Conservation (phyloP, 805 yeast genomes). For the Dipodascopsis tothii region DNA sequence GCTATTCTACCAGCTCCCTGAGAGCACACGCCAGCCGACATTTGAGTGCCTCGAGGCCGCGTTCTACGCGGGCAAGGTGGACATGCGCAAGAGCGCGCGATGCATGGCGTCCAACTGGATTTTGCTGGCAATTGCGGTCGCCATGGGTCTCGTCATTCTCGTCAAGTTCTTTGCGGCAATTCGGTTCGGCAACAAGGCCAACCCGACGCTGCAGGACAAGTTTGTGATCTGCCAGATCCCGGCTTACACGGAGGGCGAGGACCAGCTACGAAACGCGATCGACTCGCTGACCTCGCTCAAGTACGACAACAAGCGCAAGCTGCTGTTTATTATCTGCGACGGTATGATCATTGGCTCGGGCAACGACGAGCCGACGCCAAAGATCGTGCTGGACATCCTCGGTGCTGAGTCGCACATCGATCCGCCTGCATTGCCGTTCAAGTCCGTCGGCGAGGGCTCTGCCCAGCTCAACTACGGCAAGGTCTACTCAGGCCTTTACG, state of each 20-base stretch:
- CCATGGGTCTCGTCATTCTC: slow-evolving; percentile 34
- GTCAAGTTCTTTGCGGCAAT: slow-evolving; percentile 36
- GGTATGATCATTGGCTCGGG: slow-evolving; percentile 57
- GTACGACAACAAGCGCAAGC: slow-evolving; percentile 51
- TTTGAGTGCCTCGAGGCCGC: slow-evolving; percentile 34
- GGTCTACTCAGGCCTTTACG: slow-evolving; percentile 56
- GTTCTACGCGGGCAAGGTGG: slow-evolving; percentile 33
- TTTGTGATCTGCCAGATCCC: slow-evolving; percentile 40
- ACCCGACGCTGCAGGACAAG: slow-evolving; percentile 35
- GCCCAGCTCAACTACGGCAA: slow-evolving; percentile 55
- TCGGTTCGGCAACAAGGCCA: slow-evolving; percentile 33
- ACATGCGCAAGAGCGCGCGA: slow-evolving; percentile 35
- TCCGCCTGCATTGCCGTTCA: slow-evolving; percentile 47
- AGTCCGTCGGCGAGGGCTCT: slow-evolving; percentile 54
- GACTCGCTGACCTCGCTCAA: slow-evolving; percentile 51
- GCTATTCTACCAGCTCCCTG: slow-evolving; percentile 27
- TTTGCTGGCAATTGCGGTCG: slow-evolving; percentile 34
- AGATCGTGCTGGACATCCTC: slow-evolving; percentile 41
- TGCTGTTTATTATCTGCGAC: slow-evolving; percentile 51
- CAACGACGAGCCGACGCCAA: slow-evolving; percentile 50
- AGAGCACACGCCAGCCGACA: slow-evolving; percentile 25
- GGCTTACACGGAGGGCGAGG: slow-evolving; percentile 51
- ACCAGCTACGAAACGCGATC: slow-evolving; percentile 46
- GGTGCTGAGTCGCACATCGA: slow-evolving; percentile 44
- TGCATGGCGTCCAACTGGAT: slow-evolving; percentile 38